Evolutionary conservation across 345 rosid species (phyloP), one percentile per base, ranked within the genome.

Genomic region (Barbarea vulgaris): DNA sequence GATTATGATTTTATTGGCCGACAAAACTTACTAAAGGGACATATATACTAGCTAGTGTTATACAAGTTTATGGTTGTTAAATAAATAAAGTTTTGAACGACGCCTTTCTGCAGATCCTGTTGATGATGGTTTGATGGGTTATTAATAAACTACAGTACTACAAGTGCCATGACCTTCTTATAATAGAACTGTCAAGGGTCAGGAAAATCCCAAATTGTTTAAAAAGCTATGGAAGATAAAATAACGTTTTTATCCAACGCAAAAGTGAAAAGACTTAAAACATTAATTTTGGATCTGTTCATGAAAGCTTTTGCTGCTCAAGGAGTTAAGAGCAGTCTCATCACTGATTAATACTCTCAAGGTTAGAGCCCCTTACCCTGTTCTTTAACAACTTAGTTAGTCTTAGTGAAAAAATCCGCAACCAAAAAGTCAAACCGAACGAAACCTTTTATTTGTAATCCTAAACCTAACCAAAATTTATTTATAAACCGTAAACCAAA

Each of bases 221-320:
- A 33, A 33, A 33, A 33, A 33, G 39, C 11, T 34, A 37, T 37
- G 42, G 46, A 41, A 41, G 17, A 41, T 41, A 14, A 37, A 39
- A 36, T 36, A 36, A 39, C n/a, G 2, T 41, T 41, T 14, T 4
- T 41, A 14, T 41, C 2, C 6, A 2, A 41, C 44, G n/a, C n/a
- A 39, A 39, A 39, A n/a, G n/a, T 11, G 5, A 13, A n/a, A n/a
- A n/a, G n/a, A n/a, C n/a, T 4, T 37, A 11, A 1, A 39, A 39
- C 2, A 39, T 39, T 39, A 39, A 39, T 11, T 3, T 12, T 2
- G 13, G 97, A 89, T 80, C 78, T 91, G 55, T 92, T 79, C 87
- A 85, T 88, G 96, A 92, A 90, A 94, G 98, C 98, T 68, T 89
- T 93, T 0, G 87, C 98, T 11, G 81, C 89, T 83, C 64, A 82